Base-by-base conservation (phyloP, 257 asterid species). In the Nicotiana tomentosiformis region DNA sequence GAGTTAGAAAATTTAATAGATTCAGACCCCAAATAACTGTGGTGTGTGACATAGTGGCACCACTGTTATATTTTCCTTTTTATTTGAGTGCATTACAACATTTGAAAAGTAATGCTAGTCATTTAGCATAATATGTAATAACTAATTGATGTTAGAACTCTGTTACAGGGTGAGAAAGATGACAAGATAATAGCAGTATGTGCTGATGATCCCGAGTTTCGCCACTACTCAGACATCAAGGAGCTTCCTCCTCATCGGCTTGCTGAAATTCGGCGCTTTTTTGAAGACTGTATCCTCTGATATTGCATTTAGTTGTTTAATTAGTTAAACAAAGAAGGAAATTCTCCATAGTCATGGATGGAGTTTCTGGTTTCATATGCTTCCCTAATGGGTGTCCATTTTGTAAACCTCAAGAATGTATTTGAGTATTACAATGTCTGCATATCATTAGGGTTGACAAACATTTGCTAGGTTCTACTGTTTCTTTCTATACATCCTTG, bases 101-200 rank as follows among this genome's bases (percentile, higher is more conserved):
- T 5, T 7, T 72, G 20, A 1, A 26, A 10, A 0, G 8, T 49
- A 49, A 23, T 74, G 61, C 15, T 4, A 74, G 62, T 74, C 39
- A 7, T 23, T 49, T 23, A 20, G 16, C 23, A 46, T 12, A 14
- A 23, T 46, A 0, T 26, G 62, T 14, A 15, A 51, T 51, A 14
- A 51, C 62, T 84, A 77, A 35, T 67, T 2, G 80, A 39, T 20
- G 66, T 11, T 51, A 29, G 37, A 79, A 60, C 58, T 33, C 68
- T 80, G 33, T 17, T 76, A 81, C 89, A 93, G 98, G 98, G 97
- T 49, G 98, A 94, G 86, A 94, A 88, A 89, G 98, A 94, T 84
- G 98, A 94, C 88, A 94, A 94, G 82, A 93, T 94, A 66, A 94
- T 94, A 26, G 98, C 98, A 30, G 97, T 94, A n/a, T 94, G 98